These are phyloP conservation scores for Blepharisma japonicum DNA, from an alignment of 73 alveolate species.

Conservation along the genomic window DNA sequence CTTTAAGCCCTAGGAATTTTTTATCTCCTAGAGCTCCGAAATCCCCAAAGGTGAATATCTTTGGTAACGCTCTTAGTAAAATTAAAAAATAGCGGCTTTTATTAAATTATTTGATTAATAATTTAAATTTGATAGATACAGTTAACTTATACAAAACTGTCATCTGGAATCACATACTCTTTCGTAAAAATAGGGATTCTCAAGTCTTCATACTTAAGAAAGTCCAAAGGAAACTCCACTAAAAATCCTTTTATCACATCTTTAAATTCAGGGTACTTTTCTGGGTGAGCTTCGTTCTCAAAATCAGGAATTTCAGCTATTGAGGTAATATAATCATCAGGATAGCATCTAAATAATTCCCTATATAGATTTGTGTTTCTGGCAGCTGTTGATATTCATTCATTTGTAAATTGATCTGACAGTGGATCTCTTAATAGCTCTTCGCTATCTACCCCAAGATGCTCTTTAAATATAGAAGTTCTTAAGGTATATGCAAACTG, in stretches of 20 bases:
- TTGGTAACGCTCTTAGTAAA: too few species aligned
- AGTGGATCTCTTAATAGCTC: constrained; percentile 70
- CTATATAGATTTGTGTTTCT: constrained; percentile 67
- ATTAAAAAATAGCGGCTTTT: too few species aligned
- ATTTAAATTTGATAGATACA: neutral
- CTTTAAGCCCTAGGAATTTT: too few species aligned
- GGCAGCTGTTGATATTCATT: constrained; percentile 53
- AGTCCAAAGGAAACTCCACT: constrained; percentile 62
- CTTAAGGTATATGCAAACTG: constrained; percentile 53
- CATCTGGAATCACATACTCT: constrained; percentile 8
- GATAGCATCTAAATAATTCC: constrained; percentile 78
- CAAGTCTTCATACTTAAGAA: constrained; percentile 50
- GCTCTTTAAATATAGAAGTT: constrained; percentile 76
- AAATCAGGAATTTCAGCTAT: constrained; percentile 42
- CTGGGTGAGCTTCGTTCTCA: constrained; percentile 32
- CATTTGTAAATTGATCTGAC: constrained; percentile 51
- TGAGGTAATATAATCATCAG: constrained; percentile 60
- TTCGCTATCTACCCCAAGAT: constrained; percentile 68
- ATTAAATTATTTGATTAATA: too few species aligned
- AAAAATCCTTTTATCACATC: constrained; percentile 26
- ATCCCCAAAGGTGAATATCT: too few species aligned
- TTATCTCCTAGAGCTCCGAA: too few species aligned
- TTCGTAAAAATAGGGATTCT: constrained; percentile 23
- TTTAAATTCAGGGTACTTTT: constrained; percentile 36
- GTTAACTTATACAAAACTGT: neutral